Conservation (phyloP, 2,329 filamentous ascomycete genomes). For the Huntiella savannae region DNA sequence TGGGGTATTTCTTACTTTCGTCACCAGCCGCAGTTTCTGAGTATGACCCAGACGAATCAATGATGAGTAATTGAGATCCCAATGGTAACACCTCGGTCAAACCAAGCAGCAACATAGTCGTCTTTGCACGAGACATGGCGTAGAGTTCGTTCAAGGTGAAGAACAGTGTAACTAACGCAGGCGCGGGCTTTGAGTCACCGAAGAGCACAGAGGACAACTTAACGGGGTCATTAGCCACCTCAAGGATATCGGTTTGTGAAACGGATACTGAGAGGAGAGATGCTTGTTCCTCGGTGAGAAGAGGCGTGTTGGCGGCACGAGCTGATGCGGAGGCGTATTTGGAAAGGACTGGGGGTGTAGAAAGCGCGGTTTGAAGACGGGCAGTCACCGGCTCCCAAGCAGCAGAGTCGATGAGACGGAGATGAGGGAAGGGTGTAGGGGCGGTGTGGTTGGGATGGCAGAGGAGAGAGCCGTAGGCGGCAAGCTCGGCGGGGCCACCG, state of each 20-base stretch:
- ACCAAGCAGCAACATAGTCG: slow-evolving; percentile 55
- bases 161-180: slow-evolving; percentile 56
- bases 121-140: slow-evolving; percentile 48
- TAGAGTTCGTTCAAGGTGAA: slow-evolving; percentile 97
- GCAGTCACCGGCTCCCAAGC: slow-evolving; percentile 50
- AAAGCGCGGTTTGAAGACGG: slow-evolving; percentile 38
- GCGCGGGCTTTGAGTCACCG: slow-evolving; percentile 15
- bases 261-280: slow-evolving; percentile 23
- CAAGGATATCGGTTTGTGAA: slow-evolving; percentile 23
- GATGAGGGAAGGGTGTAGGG: slow-evolving; percentile 12
- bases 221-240: slow-evolving; percentile 16
- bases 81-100: slow-evolving; percentile 39
- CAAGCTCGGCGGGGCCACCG: slow-evolving; percentile 43
- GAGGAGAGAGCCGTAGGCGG: slow-evolving; percentile 28
- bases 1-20: slow-evolving; percentile 54
- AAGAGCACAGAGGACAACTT: slow-evolving; percentile 18
- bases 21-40: slow-evolving; percentile 57
- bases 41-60: slow-evolving; percentile 88
- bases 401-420: slow-evolving; percentile 64
- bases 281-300: slow-evolving; percentile 18
- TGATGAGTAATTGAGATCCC: slow-evolving; percentile 57
- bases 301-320: slow-evolving; percentile 24
- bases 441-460: slow-evolving; percentile 14
- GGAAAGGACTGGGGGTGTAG: slow-evolving; percentile 28
- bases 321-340: slow-evolving; percentile 32